Conservation (phyloP, 768 basidiomycete species). For the Termitomyces titanicus region DNA sequence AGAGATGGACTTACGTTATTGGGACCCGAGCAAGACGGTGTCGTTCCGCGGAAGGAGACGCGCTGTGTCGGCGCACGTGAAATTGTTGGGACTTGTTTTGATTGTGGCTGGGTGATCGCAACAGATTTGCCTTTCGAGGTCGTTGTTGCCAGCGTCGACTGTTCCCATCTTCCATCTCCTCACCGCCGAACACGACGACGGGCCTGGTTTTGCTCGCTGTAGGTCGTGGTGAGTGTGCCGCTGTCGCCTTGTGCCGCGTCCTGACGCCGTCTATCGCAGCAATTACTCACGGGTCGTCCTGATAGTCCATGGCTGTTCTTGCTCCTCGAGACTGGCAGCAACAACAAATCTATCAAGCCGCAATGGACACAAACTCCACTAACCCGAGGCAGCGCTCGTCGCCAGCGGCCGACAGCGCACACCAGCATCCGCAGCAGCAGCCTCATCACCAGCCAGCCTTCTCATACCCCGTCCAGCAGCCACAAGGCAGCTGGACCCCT, state of each 20-base stretch:
- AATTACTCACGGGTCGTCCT: slow-evolving; percentile 15
- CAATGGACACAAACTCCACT: slow-evolving; percentile 51
- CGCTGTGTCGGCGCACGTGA: slow-evolving; percentile 14
- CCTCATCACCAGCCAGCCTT: slow-evolving; percentile 42
- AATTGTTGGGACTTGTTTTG: slow-evolving; percentile 28
- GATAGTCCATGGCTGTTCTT: slow-evolving; percentile 73
- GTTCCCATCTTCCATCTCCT: slow-evolving; percentile 16
- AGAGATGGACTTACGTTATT: slow-evolving; percentile 6
- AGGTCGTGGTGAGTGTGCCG: slow-evolving; percentile 14
- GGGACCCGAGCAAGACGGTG: slow-evolving; percentile 10
- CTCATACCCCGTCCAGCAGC: slow-evolving; percentile 67
- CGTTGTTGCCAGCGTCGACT: slow-evolving; percentile 28
- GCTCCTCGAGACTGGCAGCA: slow-evolving; percentile 70
- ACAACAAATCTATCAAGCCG: slow-evolving; percentile 40
- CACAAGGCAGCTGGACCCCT: slow-evolving; percentile 69
- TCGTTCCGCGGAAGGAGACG: slow-evolving; percentile 3
- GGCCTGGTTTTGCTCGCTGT: slow-evolving; percentile 3
- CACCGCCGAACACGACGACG: slow-evolving; percentile 11
- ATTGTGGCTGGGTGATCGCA: slow-evolving; percentile 34
- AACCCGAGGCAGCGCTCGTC: slow-evolving; percentile 58
- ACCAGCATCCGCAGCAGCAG: slow-evolving; percentile 29
- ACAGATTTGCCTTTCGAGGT: slow-evolving; percentile 29
- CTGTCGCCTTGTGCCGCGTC: background rate
- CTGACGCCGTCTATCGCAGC: slow-evolving; percentile 2
- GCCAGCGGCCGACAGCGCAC: slow-evolving; percentile 49